These are phyloP conservation scores for thale cress (Arabidopsis thaliana) DNA, from an alignment of 345 rosid genomes.

Conservation along the genomic window DNA sequence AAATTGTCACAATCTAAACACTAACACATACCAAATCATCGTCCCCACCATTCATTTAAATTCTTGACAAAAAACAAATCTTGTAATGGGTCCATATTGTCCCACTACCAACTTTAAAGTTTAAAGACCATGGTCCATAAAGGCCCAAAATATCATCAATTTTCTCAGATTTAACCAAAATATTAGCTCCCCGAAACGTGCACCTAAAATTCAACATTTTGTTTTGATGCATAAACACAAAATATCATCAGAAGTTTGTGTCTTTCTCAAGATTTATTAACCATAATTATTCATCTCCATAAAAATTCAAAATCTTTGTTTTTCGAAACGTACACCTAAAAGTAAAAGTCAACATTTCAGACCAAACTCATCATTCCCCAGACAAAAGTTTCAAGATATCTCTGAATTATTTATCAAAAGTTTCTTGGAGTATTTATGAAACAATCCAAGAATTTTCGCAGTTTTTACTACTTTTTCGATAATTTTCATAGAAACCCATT, in stretches of 20 bases:
- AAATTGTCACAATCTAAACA: neutral
- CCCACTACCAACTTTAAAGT: conserved; percentile 7
- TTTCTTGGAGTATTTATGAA: too few species aligned
- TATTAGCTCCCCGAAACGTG: too few species aligned
- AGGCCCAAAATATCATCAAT: neutral
- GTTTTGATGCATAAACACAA: neutral
- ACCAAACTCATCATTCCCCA: conserved; percentile 28
- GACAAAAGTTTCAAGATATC: neutral
- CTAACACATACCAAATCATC: neutral
- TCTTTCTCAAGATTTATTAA: neutral
- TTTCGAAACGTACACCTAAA: conserved; percentile 28
- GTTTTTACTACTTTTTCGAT: neutral
- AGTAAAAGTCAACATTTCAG: conserved; percentile 9
- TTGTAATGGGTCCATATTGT: conserved; percentile 25
- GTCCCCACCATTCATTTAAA: conserved; percentile 5
- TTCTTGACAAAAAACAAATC: conserved; percentile 18
- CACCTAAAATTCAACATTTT: too few species aligned
- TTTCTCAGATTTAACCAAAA: neutral
- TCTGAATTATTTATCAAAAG: neutral
- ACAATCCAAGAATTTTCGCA: neutral
- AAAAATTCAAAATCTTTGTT: neutral
- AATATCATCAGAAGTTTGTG: neutral
- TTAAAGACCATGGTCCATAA: neutral
- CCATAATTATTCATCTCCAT: neutral
- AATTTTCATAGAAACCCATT: neutral